Evolutionary conservation across 495 filamentous ascomycete genomes (phyloP).

Genomic region (Xylaria grammica): DNA sequence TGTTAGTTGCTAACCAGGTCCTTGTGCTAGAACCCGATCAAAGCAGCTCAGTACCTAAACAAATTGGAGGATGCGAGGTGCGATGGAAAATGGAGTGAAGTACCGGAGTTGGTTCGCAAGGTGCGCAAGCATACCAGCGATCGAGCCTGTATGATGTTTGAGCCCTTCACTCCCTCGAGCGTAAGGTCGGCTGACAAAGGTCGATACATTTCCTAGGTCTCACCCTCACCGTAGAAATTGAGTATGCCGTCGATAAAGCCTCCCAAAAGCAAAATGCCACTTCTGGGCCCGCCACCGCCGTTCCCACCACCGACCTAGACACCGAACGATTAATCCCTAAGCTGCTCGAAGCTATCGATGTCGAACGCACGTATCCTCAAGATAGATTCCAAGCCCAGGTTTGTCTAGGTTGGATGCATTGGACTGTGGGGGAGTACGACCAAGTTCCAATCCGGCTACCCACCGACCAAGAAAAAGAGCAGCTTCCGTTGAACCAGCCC

Average conservation of each 20-base stretch:
- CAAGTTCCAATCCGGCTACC: constrained; percentile 67
- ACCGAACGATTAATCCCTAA: constrained; percentile 62
- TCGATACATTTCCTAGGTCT: constrained; percentile 61
- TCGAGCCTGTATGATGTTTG: constrained; percentile 70
- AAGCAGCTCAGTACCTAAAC: constrained; percentile 78
- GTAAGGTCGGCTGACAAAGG: constrained; percentile 18
- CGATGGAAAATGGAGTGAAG: constrained; percentile 83
- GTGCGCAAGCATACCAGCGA: constrained; percentile 91
- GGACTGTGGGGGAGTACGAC: constrained; percentile 69
- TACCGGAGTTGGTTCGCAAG: constrained; percentile 90
- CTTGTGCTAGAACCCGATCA: constrained; percentile 53
- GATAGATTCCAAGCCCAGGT: constrained; percentile 81
- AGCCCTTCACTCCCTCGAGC: constrained; percentile 4
- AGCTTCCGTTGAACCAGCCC: constrained; percentile 55
- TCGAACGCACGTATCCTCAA: constrained; percentile 60
- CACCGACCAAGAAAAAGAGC: constrained; percentile 59
- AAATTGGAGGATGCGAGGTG: constrained; percentile 85
- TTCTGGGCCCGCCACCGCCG: constrained; percentile 47
- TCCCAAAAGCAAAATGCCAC: constrained; percentile 49
- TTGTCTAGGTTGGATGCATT: constrained; percentile 84
- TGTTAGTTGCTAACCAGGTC: constrained; percentile 20
- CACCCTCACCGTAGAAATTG: constrained; percentile 73
- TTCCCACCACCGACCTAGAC: constrained; percentile 39
- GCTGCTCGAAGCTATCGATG: constrained; percentile 70
- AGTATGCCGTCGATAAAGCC: constrained; percentile 64